Base-by-base conservation (phyloP, 1,284 basidiomycete genomes). In the Boletus chippewaensis region DNA sequence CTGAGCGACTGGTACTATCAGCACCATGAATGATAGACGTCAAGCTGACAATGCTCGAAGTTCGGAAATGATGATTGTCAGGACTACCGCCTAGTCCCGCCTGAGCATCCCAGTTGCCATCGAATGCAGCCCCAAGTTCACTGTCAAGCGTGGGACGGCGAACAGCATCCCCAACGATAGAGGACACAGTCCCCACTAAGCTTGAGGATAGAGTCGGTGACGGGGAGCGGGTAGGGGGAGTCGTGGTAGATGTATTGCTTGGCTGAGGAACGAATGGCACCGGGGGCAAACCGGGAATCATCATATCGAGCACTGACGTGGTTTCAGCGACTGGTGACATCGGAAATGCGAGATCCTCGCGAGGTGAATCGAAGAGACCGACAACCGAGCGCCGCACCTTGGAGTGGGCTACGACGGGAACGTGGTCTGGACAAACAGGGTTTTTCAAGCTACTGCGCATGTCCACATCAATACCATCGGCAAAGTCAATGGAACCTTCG, bases 381-480 rank as follows among this genome's bases (percentile, higher is more conserved):
- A 83, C 72, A 15, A 87, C 76, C 8, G 79, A 79, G 57, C 79
- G 83, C 47, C 85, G 77, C n/a, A 70, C 56, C 52, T 66, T 72
- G 5, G 59, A 32, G 36, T 62, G 53, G 34, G 56, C 18, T n/a
- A 51, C n/a, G 16, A 49, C n/a, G 13, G 66, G 60, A 41, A 54
- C 46, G 26, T 53, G 54, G 29, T 62, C 61, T 2, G 50, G 44
- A 32, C 55, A 45, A 42, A 49, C 20, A 28, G 57, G 58, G 41
- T 40, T 65, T 58, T 15, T 67, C 50, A 42, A 64, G 49, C 57
- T 74, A 53, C 71, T 73, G 47, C 64, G 69, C 68, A 71, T 68
- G 20, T 63, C 63, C 5, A 46, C 50, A 13, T 60, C 54, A 32
- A 74, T 69, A 2, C 65, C 70, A 9, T 49, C 53, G 0, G 58